A percentile compares a stretch with the other conserved stretches of the same genome.
These are phyloP conservation scores for Fraxinus angustifolia DNA, from an alignment of 305 asterid species.

Conservation along the genomic window DNA sequence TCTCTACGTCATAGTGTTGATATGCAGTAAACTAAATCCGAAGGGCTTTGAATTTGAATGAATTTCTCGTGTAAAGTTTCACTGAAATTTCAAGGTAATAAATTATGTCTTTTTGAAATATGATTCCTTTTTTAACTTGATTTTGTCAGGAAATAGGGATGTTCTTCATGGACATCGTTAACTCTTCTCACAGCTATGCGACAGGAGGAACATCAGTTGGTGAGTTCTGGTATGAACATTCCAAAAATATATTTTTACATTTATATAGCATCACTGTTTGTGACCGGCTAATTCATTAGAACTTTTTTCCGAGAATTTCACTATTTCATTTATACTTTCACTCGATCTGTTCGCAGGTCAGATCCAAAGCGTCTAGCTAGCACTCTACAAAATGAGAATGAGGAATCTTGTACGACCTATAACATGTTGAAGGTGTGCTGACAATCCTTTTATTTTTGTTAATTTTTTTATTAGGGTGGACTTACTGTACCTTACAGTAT, in stretches of 20 bases:
- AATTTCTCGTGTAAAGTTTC: neutral
- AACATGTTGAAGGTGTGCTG: conserved; percentile 80
- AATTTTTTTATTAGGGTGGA: neutral
- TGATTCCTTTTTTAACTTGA: conserved; percentile 6
- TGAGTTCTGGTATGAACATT: conserved; percentile 60
- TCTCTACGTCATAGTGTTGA: neutral
- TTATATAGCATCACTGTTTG: neutral
- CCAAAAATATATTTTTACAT: neutral
- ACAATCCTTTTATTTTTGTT: neutral
- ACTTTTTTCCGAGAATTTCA: neutral
- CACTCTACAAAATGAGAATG: conserved; percentile 59
- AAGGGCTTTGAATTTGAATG: neutral
- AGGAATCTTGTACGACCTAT: conserved; percentile 87
- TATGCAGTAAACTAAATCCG: neutral
- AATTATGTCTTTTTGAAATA: neutral
- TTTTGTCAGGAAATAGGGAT: conserved; percentile 65
- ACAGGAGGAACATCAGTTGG: conserved; percentile 85
- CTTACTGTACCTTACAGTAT: neutral
- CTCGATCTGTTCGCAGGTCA: conserved; percentile 36
- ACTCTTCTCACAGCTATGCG: conserved; percentile 83
- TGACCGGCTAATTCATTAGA: neutral
- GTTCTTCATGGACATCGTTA: conserved; percentile 71
- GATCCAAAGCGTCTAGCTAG: conserved; percentile 75
- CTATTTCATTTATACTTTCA: neutral
- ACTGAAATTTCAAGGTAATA: neutral